phyloP scores from a whole-genome alignment of 2,329 filamentous ascomycete genomes.

The Apiospora malaysiana region DNA sequence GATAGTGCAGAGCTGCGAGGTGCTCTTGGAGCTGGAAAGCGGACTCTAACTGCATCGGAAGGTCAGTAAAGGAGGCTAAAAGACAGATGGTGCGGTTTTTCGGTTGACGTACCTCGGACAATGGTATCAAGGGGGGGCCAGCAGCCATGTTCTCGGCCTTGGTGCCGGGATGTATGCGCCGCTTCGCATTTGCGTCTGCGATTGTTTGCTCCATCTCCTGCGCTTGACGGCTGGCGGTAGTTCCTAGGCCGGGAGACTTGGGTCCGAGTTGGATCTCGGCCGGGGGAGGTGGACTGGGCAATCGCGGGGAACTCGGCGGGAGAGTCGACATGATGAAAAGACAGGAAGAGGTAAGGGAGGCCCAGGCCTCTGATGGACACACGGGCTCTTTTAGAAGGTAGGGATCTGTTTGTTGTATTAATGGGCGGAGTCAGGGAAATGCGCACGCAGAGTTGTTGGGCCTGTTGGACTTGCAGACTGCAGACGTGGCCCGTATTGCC shows the following conservation, averaged over 20 bases:
- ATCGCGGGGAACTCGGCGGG: slow-evolving; percentile 81
- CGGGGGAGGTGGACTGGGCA: slow-evolving; percentile 92
- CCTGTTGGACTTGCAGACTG: background rate
- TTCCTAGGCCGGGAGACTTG: slow-evolving; percentile 65
- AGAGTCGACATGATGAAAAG: slow-evolving; percentile 54
- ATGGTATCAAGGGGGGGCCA: slow-evolving; percentile 84
- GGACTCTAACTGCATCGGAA: slow-evolving; percentile 86
- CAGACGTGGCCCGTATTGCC: slow-evolving; percentile 11
- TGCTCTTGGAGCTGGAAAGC: slow-evolving; percentile 98
- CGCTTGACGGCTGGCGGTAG: slow-evolving; percentile 57
- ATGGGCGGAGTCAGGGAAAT: background rate
- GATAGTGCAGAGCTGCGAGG: slow-evolving; percentile 87
- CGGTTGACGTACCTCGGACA: slow-evolving; percentile 71
- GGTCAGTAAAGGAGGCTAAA: background rate
- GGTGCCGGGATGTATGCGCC: slow-evolving; percentile 91
- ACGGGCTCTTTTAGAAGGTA: slow-evolving; percentile 7
- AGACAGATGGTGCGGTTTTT: background rate
- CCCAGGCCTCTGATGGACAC: slow-evolving; percentile 24
- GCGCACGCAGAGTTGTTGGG: background rate
- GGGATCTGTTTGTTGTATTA: background rate
- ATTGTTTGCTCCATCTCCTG: slow-evolving; percentile 68
- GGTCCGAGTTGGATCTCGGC: slow-evolving; percentile 92
- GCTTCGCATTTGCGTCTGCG: slow-evolving; percentile 75
- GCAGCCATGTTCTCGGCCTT: slow-evolving; percentile 92
- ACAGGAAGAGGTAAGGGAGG: slow-evolving; percentile 25